Evolutionary conservation across 495 filamentous ascomycete species (phyloP), one percentile per base, ranked within the genome.

Genomic region (Aspergillus campestris): DNA sequence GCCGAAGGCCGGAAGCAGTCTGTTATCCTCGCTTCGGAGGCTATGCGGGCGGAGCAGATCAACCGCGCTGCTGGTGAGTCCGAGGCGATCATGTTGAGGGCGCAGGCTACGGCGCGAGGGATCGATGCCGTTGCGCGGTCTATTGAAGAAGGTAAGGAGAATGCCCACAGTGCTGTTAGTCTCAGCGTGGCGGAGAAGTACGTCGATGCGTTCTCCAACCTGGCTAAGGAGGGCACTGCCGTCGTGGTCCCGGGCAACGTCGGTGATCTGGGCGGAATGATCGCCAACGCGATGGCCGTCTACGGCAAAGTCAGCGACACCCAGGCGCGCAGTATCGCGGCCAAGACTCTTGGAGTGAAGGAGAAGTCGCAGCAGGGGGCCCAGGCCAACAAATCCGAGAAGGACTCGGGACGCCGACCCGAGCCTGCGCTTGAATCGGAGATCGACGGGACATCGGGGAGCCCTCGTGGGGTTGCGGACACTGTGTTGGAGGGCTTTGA

Each of bases 251-350:
- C 92, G 1, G 92, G 94, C 0, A 96, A 98, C 63, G 85, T 97
- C 31, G 92, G 94, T n/a, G 92, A 98, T 62, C 84, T 98, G 42
- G 84, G 87, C 15, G 82, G 88, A 29, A 95, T 98, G 94, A 96
- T 98, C 69, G 88, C 94, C 24, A 94, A 84, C 31, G 92, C 89
- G 5, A 83, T 98, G 77, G 84, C 87, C 28, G 89, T 98, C 28
- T 98, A 95, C 65, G 89, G 92, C 29, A 95, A 94, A 61, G 86
- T 98, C 36, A 89, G 79, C 49, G 79, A 90, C 46, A 77, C 79
- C n/a, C 94, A 96, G 71, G 78, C 80, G 32, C 82, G 78, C 59
- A 68, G 67, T 7, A 69, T 84, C 60, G 82, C 83, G 3, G 78
- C 77, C 45, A 76, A 70, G 54, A 39, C 66, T 9, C 55, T 73